A percentile compares a stretch with the other conserved stretches of the same genome.
phyloP scores from a whole-genome alignment of 176 grass and related monocot species.

The Lolium multiflorum region DNA sequence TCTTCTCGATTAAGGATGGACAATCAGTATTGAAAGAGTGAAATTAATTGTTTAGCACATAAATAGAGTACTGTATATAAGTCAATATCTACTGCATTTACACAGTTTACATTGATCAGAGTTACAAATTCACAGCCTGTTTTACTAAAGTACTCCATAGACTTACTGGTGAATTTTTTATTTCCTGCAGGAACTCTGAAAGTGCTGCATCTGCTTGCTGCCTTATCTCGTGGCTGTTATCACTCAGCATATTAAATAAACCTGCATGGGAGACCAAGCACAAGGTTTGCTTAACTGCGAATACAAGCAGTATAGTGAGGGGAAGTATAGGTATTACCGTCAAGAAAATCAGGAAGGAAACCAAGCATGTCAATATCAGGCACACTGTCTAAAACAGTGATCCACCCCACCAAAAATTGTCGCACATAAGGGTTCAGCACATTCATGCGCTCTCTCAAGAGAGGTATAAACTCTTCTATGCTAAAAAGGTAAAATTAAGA shows the following conservation, averaged over 20 bases:
- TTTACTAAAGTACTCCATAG: constrained; percentile 16
- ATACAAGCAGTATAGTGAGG: constrained; percentile 25
- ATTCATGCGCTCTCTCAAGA: constrained; percentile 99
- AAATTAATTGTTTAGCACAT: constrained; percentile 8
- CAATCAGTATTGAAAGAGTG: constrained; percentile 42
- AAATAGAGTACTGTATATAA: constrained; percentile 14
- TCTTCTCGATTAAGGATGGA: constrained; percentile 61
- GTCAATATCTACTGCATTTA: background rate
- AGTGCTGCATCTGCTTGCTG: constrained; percentile 97
- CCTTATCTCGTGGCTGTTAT: constrained; percentile 95
- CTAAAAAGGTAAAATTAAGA: constrained; percentile 64
- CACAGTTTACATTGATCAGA: constrained; percentile 27
- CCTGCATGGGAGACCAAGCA: constrained; percentile 54
- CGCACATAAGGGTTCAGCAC: constrained; percentile 96
- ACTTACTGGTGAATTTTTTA: constrained; percentile 99
- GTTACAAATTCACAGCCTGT: background rate
- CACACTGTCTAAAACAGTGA: constrained; percentile 97
- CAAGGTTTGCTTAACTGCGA: constrained; percentile 31
- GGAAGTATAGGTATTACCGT: constrained; percentile 72
- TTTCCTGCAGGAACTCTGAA: constrained; percentile 99
- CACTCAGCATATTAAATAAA: constrained; percentile 99
- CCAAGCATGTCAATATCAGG: constrained; percentile 99
- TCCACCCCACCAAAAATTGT: constrained; percentile 99
- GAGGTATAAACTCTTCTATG: constrained; percentile 99
- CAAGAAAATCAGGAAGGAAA: constrained; percentile 99